Evolutionary conservation across 495 filamentous ascomycete species (phyloP).

Genomic region (Staphylotrichum longicolle): DNA sequence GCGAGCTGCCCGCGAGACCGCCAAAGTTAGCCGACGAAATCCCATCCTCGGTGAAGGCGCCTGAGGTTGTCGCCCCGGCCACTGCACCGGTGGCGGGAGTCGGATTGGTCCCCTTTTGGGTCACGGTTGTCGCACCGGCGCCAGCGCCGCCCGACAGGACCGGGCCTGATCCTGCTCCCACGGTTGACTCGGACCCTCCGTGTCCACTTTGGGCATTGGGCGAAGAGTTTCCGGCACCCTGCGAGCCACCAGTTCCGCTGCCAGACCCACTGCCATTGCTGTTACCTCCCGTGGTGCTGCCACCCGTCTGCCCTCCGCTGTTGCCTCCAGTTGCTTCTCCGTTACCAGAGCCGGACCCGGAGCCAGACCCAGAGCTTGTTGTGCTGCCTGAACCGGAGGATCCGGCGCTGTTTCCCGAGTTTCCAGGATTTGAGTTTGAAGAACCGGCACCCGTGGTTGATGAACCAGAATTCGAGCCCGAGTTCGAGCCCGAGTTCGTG

Average conservation of each 20-base stretch:
- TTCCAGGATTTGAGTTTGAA: neutral
- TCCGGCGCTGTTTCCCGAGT: neutral
- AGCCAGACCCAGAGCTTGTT: slow-evolving; percentile 8
- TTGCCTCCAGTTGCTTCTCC: neutral
- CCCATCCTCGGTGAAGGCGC: slow-evolving; percentile 1
- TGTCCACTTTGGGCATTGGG: neutral
- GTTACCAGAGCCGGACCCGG: slow-evolving; percentile 16
- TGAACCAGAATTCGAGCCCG: slow-evolving; percentile 6
- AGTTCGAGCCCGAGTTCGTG: neutral
- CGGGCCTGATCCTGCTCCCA: neutral
- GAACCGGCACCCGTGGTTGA: neutral
- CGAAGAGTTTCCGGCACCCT: neutral
- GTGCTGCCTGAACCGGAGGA: slow-evolving; percentile 10
- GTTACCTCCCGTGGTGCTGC: slow-evolving; percentile 2
- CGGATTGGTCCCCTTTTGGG: neutral
- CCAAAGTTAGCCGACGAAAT: neutral
- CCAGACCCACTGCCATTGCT: neutral
- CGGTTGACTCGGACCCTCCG: neutral
- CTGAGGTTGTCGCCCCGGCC: neutral
- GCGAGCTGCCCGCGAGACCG: neutral
- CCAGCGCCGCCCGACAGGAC: neutral
- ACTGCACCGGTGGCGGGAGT: neutral
- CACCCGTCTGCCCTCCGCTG: neutral
- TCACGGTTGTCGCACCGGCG: neutral
- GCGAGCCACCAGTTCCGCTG: neutral